These are phyloP conservation scores for Mallotus japonicus DNA, from an alignment of 441 rosid species.

Conservation along the genomic window DNA sequence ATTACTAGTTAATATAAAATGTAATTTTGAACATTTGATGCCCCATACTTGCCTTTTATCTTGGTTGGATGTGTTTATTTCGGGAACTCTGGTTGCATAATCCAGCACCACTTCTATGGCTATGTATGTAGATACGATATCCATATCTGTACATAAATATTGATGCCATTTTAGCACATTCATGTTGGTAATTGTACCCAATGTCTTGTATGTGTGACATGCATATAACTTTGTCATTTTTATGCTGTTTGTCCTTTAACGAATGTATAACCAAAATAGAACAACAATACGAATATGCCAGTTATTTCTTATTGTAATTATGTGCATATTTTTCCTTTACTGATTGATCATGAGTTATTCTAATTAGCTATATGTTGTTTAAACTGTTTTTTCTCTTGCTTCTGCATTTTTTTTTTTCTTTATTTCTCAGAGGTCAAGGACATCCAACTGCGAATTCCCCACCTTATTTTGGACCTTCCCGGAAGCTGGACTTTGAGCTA, in stretches of 20 bases:
- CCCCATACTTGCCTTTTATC: neutral
- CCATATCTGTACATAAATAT: no score
- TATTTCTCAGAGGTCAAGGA: conserved; percentile 72
- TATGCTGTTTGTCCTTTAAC: neutral
- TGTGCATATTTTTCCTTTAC: neutral
- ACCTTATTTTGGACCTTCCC: conserved; percentile 84
- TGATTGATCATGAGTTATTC: neutral
- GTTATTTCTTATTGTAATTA: neutral
- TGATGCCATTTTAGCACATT: neutral
- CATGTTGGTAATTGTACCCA: neutral
- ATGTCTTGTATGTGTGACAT: neutral
- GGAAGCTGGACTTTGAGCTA: conserved; percentile 90
- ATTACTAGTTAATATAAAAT: neutral
- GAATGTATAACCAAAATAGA: neutral
- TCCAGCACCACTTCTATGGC: neutral
- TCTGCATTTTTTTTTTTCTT: neutral
- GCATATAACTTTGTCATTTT: neutral
- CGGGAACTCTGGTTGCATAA: neutral
- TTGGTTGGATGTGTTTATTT: neutral
- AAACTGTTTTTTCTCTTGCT: neutral
- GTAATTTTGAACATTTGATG: neutral
- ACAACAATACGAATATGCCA: neutral
- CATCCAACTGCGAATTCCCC: conserved; percentile 64
- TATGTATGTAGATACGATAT: neutral
- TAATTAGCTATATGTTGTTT: neutral